These are phyloP conservation scores for Tanacetum coccineum DNA, from an alignment of 129 eudicot species.

Conservation along the genomic window DNA sequence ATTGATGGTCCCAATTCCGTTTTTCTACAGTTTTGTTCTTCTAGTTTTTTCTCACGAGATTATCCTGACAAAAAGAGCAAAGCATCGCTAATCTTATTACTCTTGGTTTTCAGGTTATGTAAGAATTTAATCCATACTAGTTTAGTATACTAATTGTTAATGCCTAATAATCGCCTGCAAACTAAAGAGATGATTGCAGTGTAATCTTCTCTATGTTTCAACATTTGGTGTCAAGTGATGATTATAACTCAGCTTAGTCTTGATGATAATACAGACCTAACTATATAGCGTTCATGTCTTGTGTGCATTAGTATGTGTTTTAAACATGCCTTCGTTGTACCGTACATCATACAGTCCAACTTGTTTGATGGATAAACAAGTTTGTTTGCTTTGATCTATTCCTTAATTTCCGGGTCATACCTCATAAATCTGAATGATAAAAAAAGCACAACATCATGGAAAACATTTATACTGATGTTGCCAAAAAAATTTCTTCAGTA, in stretches of 20 bases:
- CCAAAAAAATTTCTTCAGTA: too few species aligned
- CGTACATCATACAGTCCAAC: not conserved
- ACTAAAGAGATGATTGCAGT: not conserved
- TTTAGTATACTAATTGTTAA: not conserved
- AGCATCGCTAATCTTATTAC: conserved; percentile 9
- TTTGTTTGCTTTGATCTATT: too few species aligned
- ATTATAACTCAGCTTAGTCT: not conserved
- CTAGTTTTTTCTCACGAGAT: not conserved
- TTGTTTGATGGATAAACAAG: not conserved
- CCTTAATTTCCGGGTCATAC: too few species aligned
- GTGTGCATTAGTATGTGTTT: not conserved
- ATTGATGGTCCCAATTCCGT: too few species aligned
- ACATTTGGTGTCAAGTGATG: not conserved
- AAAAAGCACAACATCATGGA: too few species aligned
- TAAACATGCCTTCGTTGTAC: not conserved
- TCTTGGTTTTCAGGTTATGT: not conserved
- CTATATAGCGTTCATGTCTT: not conserved
- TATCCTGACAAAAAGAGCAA: not conserved
- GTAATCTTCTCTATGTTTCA: not conserved
- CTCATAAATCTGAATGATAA: too few species aligned
- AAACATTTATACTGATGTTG: too few species aligned
- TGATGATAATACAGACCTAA: not conserved
- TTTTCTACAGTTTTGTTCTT: not conserved
- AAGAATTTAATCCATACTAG: not conserved
- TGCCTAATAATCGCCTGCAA: not conserved